phyloP scores from a whole-genome alignment of 192 early-diverging fungal species.

The Fimicolochytrium jonesii region DNA sequence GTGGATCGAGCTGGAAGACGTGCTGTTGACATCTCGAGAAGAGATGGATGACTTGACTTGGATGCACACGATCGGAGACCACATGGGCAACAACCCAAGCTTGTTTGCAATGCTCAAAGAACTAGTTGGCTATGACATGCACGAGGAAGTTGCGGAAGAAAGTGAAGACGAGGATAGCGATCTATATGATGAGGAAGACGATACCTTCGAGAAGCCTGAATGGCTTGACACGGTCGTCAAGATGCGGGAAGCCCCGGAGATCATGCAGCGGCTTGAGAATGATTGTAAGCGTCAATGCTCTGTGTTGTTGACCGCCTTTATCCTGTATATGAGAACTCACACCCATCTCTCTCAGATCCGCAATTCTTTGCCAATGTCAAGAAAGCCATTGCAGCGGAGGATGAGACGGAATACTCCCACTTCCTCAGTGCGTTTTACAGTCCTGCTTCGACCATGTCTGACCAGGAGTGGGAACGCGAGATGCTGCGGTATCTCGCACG shows the following conservation, averaged over 20 bases:
- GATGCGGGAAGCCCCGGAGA: constrained; percentile 19
- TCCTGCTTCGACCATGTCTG: background rate
- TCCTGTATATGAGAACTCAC: too few relatives aligned
- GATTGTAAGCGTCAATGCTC: too few relatives aligned
- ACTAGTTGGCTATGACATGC: constrained; percentile 23
- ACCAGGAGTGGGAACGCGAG: constrained; percentile 13
- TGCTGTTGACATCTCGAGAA: constrained; percentile 13
- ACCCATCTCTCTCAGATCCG: constrained; percentile 13
- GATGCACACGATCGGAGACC: constrained; percentile 13
- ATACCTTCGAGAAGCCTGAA: background rate
- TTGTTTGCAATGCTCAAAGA: constrained; percentile 18
- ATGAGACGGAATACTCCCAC: constrained; percentile 17
- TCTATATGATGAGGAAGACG: background rate
- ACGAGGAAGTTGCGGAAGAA: constrained; percentile 19
- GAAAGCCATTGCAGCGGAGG: background rate
- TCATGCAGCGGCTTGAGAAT: constrained; percentile 20
- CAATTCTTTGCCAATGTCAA: constrained; percentile 28
- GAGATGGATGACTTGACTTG: constrained; percentile 27
- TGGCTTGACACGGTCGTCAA: constrained; percentile 20
- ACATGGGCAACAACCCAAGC: constrained; percentile 10
- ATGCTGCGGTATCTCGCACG: constrained; percentile 12
- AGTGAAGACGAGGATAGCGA: background rate
- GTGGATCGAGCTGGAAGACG: constrained; percentile 11
- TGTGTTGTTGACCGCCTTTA: too few relatives aligned
- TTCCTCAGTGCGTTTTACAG: constrained; percentile 16